Conservation (phyloP, 1,139 yeast species). For the Suhomyces choctaworum region DNA sequence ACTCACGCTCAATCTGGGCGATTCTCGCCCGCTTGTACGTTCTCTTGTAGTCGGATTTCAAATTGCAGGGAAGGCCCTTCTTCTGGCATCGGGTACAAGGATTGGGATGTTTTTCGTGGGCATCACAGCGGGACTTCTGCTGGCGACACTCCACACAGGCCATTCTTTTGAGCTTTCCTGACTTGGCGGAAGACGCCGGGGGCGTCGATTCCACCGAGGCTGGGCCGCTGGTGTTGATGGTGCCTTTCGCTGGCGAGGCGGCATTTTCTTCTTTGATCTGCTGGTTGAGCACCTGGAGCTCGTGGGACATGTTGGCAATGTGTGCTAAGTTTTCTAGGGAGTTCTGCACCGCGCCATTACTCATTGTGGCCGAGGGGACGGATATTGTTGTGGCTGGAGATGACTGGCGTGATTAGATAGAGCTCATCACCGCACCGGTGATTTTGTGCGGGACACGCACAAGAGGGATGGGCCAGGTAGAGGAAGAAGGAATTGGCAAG, state of each 20-base stretch:
- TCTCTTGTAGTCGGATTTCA: constrained; percentile 80
- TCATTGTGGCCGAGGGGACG: too few relatives aligned
- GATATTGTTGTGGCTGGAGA: background rate
- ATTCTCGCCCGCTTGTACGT: constrained; percentile 85
- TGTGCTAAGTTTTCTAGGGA: constrained; percentile 46
- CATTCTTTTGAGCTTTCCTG: constrained; percentile 52
- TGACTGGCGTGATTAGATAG: too few relatives aligned
- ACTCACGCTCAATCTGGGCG: constrained; percentile 81
- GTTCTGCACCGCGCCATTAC: constrained; percentile 15
- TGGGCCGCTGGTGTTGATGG: constrained; percentile 3
- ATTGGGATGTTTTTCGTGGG: constrained; percentile 71
- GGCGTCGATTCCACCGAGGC: constrained; percentile 9
- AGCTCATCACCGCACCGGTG: too few relatives aligned
- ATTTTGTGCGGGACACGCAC: too few relatives aligned
- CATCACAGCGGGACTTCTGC: constrained; percentile 89
- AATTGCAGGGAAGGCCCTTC: constrained; percentile 65
- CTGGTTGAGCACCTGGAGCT: constrained; percentile 34
- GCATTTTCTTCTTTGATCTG: constrained; percentile 23
- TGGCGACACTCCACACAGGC: constrained; percentile 97
- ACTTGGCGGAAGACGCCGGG: constrained; percentile 17
- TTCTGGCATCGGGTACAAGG: constrained; percentile 83
- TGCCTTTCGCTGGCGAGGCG: constrained; percentile 8
- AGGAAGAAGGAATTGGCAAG: too few relatives aligned
- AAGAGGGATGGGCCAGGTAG: too few relatives aligned
- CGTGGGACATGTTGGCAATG: constrained; percentile 49